Evolutionary conservation across 192 early-diverging fungal genomes (phyloP).

Genomic region (Podila epigama): DNA sequence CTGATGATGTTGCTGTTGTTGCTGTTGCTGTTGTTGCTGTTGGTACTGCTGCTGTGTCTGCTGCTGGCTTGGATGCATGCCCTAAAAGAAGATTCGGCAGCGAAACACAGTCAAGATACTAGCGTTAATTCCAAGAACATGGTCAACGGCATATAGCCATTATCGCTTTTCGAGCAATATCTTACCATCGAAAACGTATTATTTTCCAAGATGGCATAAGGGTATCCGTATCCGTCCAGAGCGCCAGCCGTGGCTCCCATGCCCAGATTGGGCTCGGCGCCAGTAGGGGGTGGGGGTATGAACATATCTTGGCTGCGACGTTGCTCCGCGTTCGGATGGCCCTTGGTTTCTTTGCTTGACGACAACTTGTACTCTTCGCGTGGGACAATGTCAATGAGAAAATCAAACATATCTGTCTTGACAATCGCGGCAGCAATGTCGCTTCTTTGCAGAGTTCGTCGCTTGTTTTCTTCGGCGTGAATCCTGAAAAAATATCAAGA

Average conservation of each 20-base stretch:
- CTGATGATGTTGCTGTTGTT: neutral
- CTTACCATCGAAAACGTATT: constrained; percentile 24
- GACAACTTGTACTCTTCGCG: constrained; percentile 75
- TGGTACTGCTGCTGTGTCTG: constrained; percentile 2
- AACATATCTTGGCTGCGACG: constrained; percentile 33
- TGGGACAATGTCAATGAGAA: constrained; percentile 97
- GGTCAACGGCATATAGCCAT: constrained; percentile 9
- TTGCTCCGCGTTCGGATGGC: constrained; percentile 7
- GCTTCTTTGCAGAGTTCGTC: constrained; percentile 91
- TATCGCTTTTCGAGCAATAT: neutral
- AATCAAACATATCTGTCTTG: constrained; percentile 96
- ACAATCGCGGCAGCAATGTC: constrained; percentile 90
- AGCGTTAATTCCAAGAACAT: constrained; percentile 2
- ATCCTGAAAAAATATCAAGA: constrained; percentile 58
- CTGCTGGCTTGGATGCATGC: constrained; percentile 4
- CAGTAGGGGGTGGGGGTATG: neutral
- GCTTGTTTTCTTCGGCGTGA: constrained; percentile 96
- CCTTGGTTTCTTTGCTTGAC: constrained; percentile 43
- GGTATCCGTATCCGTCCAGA: constrained; percentile 22
- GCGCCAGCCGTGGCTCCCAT: neutral
- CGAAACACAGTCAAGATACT: neutral
- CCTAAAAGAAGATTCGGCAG: neutral
- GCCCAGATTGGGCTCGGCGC: constrained; percentile 4
- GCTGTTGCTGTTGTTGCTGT: neutral
- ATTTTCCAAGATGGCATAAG: constrained; percentile 19